Conservation (phyloP, 257 asterid species). For the Scutellaria barbata region DNA sequence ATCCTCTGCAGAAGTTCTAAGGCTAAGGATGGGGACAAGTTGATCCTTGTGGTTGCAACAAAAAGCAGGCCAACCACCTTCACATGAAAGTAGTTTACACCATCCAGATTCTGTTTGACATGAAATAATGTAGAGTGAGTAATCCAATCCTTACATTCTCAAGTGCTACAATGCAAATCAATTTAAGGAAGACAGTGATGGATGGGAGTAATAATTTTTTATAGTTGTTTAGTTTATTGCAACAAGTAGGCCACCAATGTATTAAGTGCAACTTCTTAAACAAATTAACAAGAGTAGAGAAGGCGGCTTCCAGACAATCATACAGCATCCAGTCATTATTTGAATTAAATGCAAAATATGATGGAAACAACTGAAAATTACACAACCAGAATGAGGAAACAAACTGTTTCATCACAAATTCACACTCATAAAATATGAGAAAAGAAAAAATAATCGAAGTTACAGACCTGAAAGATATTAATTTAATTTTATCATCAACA, state of each 20-base stretch:
- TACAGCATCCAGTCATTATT: conserved; percentile 16
- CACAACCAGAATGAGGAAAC: conserved; percentile 3
- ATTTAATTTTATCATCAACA: neutral
- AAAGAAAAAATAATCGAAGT: neutral
- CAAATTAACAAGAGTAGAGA: neutral
- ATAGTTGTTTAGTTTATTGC: neutral
- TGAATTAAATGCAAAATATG: conserved; percentile 5
- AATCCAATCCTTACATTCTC: conserved; percentile 25
- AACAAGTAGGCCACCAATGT: conserved; percentile 9
- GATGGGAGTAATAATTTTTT: conserved; percentile 8
- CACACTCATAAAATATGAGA: neutral
- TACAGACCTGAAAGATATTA: conserved; percentile 21
- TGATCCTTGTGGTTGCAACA: conserved; percentile 91
- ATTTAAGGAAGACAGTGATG: conserved; percentile 26
- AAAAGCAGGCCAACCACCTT: conserved; percentile 95
- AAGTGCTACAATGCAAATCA: conserved; percentile 18
- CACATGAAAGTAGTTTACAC: conserved; percentile 97
- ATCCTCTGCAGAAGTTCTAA: conserved; percentile 97
- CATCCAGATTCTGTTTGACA: conserved; percentile 77
- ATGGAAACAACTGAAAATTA: neutral
- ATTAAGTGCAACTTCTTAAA: conserved; percentile 19
- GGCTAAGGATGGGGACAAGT: conserved; percentile 89
- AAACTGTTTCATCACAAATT: neutral
- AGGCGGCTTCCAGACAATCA: conserved; percentile 16
- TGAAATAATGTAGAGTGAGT: conserved; percentile 37